These are phyloP conservation scores for Quambalaria eucalypti DNA, from an alignment of 1,284 basidiomycete genomes.

Conservation along the genomic window DNA sequence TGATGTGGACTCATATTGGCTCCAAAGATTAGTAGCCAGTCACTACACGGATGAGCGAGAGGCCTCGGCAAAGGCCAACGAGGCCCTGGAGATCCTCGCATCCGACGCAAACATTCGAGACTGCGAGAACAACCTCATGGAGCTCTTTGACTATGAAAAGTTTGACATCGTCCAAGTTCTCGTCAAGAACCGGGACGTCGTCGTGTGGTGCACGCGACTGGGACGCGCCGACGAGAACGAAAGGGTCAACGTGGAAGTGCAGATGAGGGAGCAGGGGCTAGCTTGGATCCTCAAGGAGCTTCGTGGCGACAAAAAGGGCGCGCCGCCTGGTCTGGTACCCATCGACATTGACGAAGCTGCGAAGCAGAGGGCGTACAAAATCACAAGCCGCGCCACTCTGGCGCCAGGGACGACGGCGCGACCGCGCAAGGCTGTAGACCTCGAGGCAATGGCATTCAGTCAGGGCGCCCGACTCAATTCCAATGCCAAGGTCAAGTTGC, in stretches of 20 bases:
- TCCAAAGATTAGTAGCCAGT: slow-evolving; percentile 83
- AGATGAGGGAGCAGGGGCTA: slow-evolving; percentile 92
- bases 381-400: slow-evolving; percentile 79
- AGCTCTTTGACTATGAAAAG: slow-evolving; percentile 83
- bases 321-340: slow-evolving; percentile 50
- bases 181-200: slow-evolving; percentile 87
- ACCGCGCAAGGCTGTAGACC: slow-evolving; percentile 76
- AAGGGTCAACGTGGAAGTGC: slow-evolving; percentile 86
- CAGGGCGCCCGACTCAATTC: slow-evolving; percentile 96
- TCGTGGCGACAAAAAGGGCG: slow-evolving; percentile 41
- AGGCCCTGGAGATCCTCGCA: slow-evolving; percentile 76
- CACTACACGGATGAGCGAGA: slow-evolving; percentile 90
- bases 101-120: slow-evolving; percentile 80
- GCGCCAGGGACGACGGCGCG: slow-evolving; percentile 72
- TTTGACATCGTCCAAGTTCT: slow-evolving; percentile 85
- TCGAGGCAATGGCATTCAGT: slow-evolving; percentile 88
- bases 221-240: slow-evolving; percentile 83
- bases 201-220: slow-evolving; percentile 97
- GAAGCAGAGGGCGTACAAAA: slow-evolving; percentile 45
- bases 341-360: slow-evolving; percentile 68
- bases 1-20: slow-evolving; percentile 93
- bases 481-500: slow-evolving; percentile 95
- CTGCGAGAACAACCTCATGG: slow-evolving; percentile 93
- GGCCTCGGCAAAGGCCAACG: slow-evolving; percentile 78
- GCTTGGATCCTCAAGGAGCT: slow-evolving; percentile 91